A percentile compares a stretch with the other conserved stretches of the same genome.
These are phyloP conservation scores for Colletotrichum magnum DNA, from an alignment of 2,329 filamentous ascomycete genomes.

Conservation along the genomic window DNA sequence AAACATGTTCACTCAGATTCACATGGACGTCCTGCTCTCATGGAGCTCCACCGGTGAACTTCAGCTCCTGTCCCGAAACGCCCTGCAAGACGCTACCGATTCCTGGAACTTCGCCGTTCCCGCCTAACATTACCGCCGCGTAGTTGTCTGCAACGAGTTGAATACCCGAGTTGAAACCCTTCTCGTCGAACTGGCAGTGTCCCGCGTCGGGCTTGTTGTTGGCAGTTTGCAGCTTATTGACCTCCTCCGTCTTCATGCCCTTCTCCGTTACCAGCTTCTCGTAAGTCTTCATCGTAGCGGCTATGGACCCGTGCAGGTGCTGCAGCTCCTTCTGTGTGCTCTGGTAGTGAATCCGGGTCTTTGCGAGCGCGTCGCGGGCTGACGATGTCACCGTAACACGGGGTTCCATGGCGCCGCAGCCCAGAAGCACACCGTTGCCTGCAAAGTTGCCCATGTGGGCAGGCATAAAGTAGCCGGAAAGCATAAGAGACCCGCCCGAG, in stretches of 20 bases:
- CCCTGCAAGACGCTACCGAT: conserved; percentile 64
- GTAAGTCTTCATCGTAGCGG: conserved; percentile 63
- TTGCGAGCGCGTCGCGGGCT: conserved; percentile 55
- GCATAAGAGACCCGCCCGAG: conserved; percentile 66
- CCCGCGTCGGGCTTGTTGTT: conserved; percentile 69
- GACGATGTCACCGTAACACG: conserved; percentile 65
- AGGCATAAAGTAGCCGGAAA: conserved; percentile 71
- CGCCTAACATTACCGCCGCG: conserved; percentile 66
- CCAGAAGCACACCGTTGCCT: conserved; percentile 66
- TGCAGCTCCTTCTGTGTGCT: conserved; percentile 66
- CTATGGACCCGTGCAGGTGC: conserved; percentile 64
- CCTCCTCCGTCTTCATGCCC: conserved; percentile 58
- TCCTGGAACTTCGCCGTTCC: conserved; percentile 62
- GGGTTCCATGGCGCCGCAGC: conserved; percentile 68
- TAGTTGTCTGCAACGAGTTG: conserved; percentile 69
- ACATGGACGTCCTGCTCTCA: too few species aligned
- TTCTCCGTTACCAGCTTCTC: conserved; percentile 60
- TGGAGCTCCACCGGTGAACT: conserved; percentile 47
- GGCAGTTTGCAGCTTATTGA: conserved; percentile 68
- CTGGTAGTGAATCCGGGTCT: conserved; percentile 70
- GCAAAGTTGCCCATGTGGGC: conserved; percentile 66
- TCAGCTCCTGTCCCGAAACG: conserved; percentile 62
- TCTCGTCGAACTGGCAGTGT: conserved; percentile 70
- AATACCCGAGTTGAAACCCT: conserved; percentile 67
- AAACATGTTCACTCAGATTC: too few species aligned